Evolutionary conservation across 2,329 filamentous ascomycete species (phyloP).

Genomic region (Aspergillus alliaceus): DNA sequence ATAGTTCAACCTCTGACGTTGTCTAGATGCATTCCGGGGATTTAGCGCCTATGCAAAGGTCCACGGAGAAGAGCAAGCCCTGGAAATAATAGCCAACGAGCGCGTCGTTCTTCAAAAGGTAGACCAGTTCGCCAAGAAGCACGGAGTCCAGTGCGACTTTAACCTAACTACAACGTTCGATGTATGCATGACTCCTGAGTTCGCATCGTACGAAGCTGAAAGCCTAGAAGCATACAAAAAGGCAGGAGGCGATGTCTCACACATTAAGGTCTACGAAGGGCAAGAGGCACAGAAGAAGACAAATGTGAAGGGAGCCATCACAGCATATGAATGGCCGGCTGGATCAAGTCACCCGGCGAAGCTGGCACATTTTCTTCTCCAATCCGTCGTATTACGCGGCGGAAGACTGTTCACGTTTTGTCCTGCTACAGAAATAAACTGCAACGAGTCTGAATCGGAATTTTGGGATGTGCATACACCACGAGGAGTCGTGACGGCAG

Average conservation of each 20-base stretch:
- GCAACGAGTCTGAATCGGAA: neutral
- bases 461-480: slow-evolving; percentile 1
- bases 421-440: slow-evolving; percentile 33
- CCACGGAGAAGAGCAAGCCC: slow-evolving; percentile 46
- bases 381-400: slow-evolving; percentile 38
- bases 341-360: slow-evolving; percentile 53
- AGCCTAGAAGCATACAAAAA: slow-evolving; percentile 40
- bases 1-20: too few relatives aligned
- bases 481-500: slow-evolving; percentile 15
- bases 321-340: slow-evolving; percentile 55
- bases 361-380: slow-evolving; percentile 50
- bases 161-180: slow-evolving; percentile 24
- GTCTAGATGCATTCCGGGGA: slow-evolving; percentile 50
- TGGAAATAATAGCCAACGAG: slow-evolving; percentile 50
- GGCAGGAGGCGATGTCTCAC: slow-evolving; percentile 36
- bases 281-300: neutral
- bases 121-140: neutral
- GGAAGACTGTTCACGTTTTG: slow-evolving; percentile 46
- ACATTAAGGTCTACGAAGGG: neutral
- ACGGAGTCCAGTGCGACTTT: neutral
- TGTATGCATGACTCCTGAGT: slow-evolving; percentile 50
- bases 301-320: slow-evolving; percentile 40
- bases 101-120: slow-evolving; percentile 37
- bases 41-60: slow-evolving; percentile 46
- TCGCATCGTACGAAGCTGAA: slow-evolving; percentile 46